A percentile compares a stretch with the other conserved stretches of the same genome.
Evolutionary conservation across 345 rosid species (phyloP).

Genomic region (Anastatica hierochuntica): DNA sequence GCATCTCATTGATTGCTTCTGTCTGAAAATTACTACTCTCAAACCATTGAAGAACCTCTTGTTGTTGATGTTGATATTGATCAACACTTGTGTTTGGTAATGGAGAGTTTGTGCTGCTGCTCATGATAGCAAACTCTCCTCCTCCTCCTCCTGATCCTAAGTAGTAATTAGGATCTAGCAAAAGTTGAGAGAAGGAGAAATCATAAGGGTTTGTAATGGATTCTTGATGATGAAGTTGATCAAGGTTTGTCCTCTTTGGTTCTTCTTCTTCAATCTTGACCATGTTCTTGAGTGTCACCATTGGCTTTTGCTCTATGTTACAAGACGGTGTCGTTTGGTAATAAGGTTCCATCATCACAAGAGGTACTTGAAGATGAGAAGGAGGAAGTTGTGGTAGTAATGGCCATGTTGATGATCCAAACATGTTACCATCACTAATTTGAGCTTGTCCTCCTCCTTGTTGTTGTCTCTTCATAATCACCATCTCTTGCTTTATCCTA

Average conservation of each 20-base stretch:
- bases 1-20: constrained; percentile 19
- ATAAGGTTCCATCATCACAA: constrained; percentile 21
- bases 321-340: constrained; percentile 16
- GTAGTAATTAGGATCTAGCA: constrained; percentile 23
- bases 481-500: constrained; percentile 38
- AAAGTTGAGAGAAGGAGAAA: constrained; percentile 29
- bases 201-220: constrained; percentile 20
- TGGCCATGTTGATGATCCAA: constrained; percentile 37
- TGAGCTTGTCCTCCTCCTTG: constrained; percentile 17
- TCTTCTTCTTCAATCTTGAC: constrained; percentile 24
- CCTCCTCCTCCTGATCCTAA: constrained; percentile 19
- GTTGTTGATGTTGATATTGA: constrained; percentile 11
- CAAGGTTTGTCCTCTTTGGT: constrained; percentile 11
- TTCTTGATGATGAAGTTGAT: constrained; percentile 17
- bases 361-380: constrained; percentile 21
- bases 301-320: constrained; percentile 17
- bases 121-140: constrained; percentile 19
- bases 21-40: constrained; percentile 23
- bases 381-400: constrained; percentile 24
- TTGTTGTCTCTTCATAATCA: constrained; percentile 33
- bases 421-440: constrained; percentile 22
- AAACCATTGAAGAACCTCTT: constrained; percentile 32
- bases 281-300: constrained; percentile 21
- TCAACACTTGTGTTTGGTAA: constrained; percentile 18
- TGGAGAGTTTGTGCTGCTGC: constrained; percentile 29